phyloP scores from a whole-genome alignment of 1,284 basidiomycete species.

The Tremellales sp. region DNA sequence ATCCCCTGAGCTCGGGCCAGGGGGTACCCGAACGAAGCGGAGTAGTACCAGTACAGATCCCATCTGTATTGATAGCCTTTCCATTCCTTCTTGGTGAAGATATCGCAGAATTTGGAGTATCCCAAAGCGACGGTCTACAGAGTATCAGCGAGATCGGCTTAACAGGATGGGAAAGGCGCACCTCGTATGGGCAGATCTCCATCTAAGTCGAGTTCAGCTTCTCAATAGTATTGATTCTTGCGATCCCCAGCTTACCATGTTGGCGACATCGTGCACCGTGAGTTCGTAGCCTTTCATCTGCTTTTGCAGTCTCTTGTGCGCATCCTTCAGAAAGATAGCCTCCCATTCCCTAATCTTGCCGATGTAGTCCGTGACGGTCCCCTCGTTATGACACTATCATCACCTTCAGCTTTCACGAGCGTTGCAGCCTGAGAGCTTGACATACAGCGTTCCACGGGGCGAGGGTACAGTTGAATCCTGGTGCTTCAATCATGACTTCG shows the following conservation, averaged over 20 bases:
- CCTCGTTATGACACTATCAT: conserved; percentile 11
- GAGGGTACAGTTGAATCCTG: conserved; percentile 52
- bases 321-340: conserved; percentile 63
- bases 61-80: conserved; percentile 58
- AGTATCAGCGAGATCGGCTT: neutral
- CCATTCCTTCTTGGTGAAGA: conserved; percentile 67
- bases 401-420: conserved; percentile 10
- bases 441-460: conserved; percentile 52
- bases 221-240: conserved; percentile 47
- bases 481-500: conserved; percentile 49
- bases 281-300: conserved; percentile 64
- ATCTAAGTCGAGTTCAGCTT: conserved; percentile 56
- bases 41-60: conserved; percentile 50
- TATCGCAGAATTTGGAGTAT: conserved; percentile 52
- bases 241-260: conserved; percentile 50
- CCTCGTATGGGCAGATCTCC: conserved; percentile 59
- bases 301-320: conserved; percentile 60
- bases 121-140: conserved; percentile 51
- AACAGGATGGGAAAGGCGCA: no score
- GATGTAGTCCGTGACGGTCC: conserved; percentile 1
- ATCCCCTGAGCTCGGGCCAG: conserved; percentile 46
- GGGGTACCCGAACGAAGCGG: conserved; percentile 44
- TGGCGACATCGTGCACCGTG: conserved; percentile 61
- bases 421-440: neutral
- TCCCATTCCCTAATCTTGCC: conserved; percentile 57